Evolutionary conservation across 108 stramenopile species (phyloP), one percentile per base, ranked within the genome.

Genomic region (Nitzschia sp.): DNA sequence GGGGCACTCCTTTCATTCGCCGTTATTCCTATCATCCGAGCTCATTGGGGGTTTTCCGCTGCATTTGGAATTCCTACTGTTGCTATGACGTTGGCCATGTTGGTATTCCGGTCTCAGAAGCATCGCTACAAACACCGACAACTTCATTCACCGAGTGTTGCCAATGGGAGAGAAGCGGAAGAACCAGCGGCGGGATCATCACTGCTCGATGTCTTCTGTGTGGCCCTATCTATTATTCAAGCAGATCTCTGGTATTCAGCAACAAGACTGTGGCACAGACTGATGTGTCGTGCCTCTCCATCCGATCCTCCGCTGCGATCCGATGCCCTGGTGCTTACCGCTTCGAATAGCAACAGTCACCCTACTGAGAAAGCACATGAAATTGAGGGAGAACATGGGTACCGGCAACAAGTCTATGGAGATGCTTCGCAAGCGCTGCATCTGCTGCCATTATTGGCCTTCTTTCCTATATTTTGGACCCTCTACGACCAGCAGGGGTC

Each of bases 401-500:
- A 34, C 29, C n/a, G 58, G 6, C 40, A 44, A 10, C 51, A 58
- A 71, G 41, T 58, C 0, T 55, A 58, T 19, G 24, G 14, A 41
- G 82, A 83, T 66, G 82, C 82, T 0, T 46, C 57, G 29, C 72
- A 65, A 62, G 70, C 71, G 3, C 38, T 83, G 63, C 70, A 75
- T 48, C 29, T 83, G 14, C 41, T 83, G 48, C 82, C 85, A 1
- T 22, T 88, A 3, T 58, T 81, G 65, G 21, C 69, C 10, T 68
- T 88, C 75, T 69, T 83, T 53, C 82, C 84, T 11, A 58, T 83
- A 6, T 88, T 85, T 61, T 88, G 87, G 87, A 80, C 75, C 72
- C 69, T 88, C 12, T 88, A 82, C 70, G 87, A 88, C 69, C 87
- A 88, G 65, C 87, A 88, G 51, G 82, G 84, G 17, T 72, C 69